Evolutionary conservation across 345 rosid species (phyloP).

Genomic region (Nephelium lappaceum): DNA sequence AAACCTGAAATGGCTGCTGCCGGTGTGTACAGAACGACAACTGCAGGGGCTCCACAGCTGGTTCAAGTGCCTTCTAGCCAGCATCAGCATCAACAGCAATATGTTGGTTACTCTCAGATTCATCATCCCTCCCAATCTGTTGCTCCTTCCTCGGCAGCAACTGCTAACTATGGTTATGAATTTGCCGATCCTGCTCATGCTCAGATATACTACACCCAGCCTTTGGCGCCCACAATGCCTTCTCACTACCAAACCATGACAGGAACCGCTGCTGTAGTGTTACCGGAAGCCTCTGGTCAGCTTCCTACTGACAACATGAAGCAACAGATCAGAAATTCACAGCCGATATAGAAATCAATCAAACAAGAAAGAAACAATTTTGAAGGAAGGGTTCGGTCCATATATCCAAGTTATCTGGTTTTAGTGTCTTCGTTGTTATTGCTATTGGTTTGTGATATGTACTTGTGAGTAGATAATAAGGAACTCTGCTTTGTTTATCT

Average conservation of each 20-base stretch:
- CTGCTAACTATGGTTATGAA: constrained; percentile 66
- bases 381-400: constrained; percentile 60
- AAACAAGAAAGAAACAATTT: constrained; percentile 58
- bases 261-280: constrained; percentile 40
- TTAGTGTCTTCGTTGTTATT: constrained; percentile 30
- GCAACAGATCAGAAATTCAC: constrained; percentile 72
- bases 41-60: constrained; percentile 56
- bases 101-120: constrained; percentile 74
- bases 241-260: constrained; percentile 92
- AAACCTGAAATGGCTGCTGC: constrained; percentile 72
- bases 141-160: constrained; percentile 49
- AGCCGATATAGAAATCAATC: constrained; percentile 47
- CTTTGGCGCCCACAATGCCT: constrained; percentile 58
- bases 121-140: constrained; percentile 85
- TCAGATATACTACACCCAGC: constrained; percentile 84
- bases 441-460: constrained; percentile 68
- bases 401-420: constrained; percentile 38
- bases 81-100: constrained; percentile 86
- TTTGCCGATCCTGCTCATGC: constrained; percentile 61
- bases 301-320: constrained; percentile 51
- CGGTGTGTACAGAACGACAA: constrained; percentile 62
- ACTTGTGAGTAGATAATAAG: constrained; percentile 66
- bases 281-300: constrained; percentile 61
- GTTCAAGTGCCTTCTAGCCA: constrained; percentile 69
- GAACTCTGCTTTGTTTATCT: constrained; percentile 39